phyloP scores from a whole-genome alignment of 2,329 filamentous ascomycete genomes.

The Colletotrichum sp. region DNA sequence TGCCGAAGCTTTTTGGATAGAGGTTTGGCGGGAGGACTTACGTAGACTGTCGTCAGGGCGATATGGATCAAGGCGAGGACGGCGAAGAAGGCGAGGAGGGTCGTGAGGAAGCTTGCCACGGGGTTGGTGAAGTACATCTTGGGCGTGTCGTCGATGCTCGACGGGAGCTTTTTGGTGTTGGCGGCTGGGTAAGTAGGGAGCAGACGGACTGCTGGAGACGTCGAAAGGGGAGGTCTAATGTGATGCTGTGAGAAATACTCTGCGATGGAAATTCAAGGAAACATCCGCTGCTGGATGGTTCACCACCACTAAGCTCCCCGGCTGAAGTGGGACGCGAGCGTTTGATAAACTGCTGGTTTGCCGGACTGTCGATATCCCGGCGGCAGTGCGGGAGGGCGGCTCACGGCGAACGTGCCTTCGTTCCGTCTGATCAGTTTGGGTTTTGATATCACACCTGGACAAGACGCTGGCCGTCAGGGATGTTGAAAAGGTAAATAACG shows the following conservation, averaged over 20 bases:
- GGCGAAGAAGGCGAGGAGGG: background rate
- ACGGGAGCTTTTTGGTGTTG: background rate
- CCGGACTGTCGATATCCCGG: background rate
- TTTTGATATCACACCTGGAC: background rate
- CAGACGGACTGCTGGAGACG: background rate
- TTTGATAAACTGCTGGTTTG: background rate
- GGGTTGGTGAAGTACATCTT: background rate
- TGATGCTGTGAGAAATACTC: background rate
- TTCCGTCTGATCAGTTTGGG: background rate
- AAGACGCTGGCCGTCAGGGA: background rate
- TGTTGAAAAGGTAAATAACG: background rate
- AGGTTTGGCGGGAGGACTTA: background rate
- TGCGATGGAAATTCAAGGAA: background rate
- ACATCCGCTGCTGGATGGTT: background rate
- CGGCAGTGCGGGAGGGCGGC: background rate
- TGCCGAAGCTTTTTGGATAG: background rate
- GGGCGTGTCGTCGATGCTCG: background rate
- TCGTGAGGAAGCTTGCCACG: background rate
- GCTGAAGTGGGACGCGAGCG: background rate
- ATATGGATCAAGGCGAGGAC: background rate
- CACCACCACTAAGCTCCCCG: background rate
- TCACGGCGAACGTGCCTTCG: background rate
- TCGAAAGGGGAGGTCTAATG: background rate
- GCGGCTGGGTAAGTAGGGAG: background rate
- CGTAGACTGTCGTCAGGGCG: background rate